Base-by-base conservation (phyloP, 768 basidiomycete species). In the Leccinum aurantiacum region DNA sequence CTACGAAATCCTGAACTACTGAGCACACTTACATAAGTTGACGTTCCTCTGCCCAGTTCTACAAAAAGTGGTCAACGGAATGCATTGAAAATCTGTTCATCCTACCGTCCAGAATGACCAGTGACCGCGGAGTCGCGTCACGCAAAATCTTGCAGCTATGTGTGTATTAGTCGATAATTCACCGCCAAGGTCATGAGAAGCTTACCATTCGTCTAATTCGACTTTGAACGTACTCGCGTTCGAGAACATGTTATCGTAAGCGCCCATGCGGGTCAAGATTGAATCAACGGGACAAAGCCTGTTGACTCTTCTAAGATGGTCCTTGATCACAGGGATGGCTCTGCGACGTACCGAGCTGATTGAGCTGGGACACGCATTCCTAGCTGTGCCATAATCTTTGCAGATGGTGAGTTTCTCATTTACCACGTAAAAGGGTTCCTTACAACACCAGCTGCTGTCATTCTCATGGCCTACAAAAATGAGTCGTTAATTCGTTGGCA, bases 191-290 rank as follows among this genome's bases (percentile, higher is more conserved):
- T 38, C 14, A 25, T 2, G 6, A 3, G 3, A 38, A 61, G 63
- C 74, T 46, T 66, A 94, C 93, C 93, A 93, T 83, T 99, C 97
- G 71, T 98, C 97, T 58, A 99, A 79, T 71, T 99, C 97, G 22
- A 99, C 97, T 72, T 98, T 97, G 84, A 98, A 99, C 0, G 96
- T 98, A 74, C 93, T 94, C 1, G 94, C 84, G 65, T 93, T 88
- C 3, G 91, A 88, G 74, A 95, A 95, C 90, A 96, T 94, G 69
- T 95, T 95, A 69, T 98, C 96, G 71, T 98, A 97, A 3, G 97
- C 97, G 10, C 97, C 97, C 97, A 98, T 98, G 25, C 96, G 87
- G 3, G 97, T 98, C 60, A 93, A 83, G 63, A 99, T 97, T 13
- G 88, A 79, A 70, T 99, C 95, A 2, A 97, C 85, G 2, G 97